Base-by-base conservation (phyloP, 2,329 filamentous ascomycete species). In the Fusarium sp. region DNA sequence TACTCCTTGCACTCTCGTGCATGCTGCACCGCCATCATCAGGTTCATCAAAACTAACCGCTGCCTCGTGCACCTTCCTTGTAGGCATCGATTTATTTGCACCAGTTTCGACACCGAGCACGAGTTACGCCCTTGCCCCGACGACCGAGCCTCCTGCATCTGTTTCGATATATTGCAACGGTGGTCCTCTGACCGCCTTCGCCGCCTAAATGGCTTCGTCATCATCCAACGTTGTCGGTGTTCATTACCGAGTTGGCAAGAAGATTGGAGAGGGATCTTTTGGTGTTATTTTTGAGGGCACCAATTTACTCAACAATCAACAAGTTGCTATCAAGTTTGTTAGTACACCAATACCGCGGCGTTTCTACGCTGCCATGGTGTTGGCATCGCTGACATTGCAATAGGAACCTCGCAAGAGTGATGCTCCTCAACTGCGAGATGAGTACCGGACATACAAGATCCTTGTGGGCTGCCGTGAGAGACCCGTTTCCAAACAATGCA, bases 371-470 rank as follows among this genome's bases (percentile, higher is more conserved):
- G 14, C 25, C 20, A 41, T 29, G 35, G 25, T 15, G 20, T 33
- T 18, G 7, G n/a, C 20, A 33, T n/a, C 41, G 22, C 52, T 65
- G 38, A 71, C 74, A 62, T 54, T 44, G 35, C 22, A 53, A n/a
- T 76, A 97, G 94, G 96, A 99, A 92, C 96, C 96, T 67, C 90
- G 96, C 77, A 99, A 99, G 87, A 98, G 95, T 83, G 96, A 99
- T 86, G 96, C 96, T 81, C 96, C 96, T 64, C 96, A 99, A 83
- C 86, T 99, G 75, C 92, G 96, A 83, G 96, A 99, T 88, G 96
- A 99, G 83, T 99, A 99, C 84, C 91, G 96, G 80, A 99, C 96
- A 68, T 99, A 99, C 88, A 99, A 99, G 88, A 98, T 99, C 78
- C 90, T 99, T 76, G 96, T 98, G 75, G 96, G 96, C 81, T 99